Evolutionary conservation across 768 basidiomycete genomes (phyloP).

Genomic region (Melanogaster broomeanus): DNA sequence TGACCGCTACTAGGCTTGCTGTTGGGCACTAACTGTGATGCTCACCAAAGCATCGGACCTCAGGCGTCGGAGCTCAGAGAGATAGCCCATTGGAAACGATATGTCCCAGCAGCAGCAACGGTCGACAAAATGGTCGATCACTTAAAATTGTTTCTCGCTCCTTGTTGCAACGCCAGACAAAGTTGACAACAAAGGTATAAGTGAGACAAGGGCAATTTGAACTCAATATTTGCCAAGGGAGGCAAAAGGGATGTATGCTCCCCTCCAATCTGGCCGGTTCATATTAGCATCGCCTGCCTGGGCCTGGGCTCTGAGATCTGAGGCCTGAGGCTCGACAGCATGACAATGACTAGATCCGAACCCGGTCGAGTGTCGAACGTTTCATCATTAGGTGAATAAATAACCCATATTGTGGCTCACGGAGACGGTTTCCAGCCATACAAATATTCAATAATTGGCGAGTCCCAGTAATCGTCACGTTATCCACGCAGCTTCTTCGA

Average conservation of each 20-base stretch:
- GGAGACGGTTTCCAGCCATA: too few species aligned
- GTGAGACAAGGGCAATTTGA: slow-evolving; percentile 23
- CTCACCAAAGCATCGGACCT: slow-evolving; percentile 9
- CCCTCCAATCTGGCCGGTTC: slow-evolving; percentile 10
- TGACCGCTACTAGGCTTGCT: neutral
- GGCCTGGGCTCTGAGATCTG: too few species aligned
- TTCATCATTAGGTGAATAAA: too few species aligned
- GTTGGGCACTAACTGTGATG: slow-evolving; percentile 16
- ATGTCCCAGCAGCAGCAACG: slow-evolving; percentile 4
- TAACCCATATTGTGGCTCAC: too few species aligned
- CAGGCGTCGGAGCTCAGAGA: too few species aligned
- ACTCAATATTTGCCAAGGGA: slow-evolving; percentile 17
- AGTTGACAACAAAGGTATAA: slow-evolving; percentile 18
- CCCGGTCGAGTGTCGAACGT: slow-evolving; percentile 36
- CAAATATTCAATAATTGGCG: too few species aligned
- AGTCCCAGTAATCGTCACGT: too few species aligned
- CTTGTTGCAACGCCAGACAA: slow-evolving; percentile 41
- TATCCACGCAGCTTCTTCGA: too few species aligned
- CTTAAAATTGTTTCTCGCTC: slow-evolving; percentile 13
- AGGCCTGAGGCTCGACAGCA: slow-evolving; percentile 16
- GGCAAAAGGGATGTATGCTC: slow-evolving; percentile 6
- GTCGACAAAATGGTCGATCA: slow-evolving; percentile 2
- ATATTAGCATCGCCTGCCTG: slow-evolving; percentile 20
- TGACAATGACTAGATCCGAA: slow-evolving; percentile 38
- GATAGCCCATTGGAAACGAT: slow-evolving; percentile 5